Evolutionary conservation across 352 stramenopile genomes (phyloP), one percentile per base, ranked within the genome.

Genomic region (Phytopythium kandeliae): DNA sequence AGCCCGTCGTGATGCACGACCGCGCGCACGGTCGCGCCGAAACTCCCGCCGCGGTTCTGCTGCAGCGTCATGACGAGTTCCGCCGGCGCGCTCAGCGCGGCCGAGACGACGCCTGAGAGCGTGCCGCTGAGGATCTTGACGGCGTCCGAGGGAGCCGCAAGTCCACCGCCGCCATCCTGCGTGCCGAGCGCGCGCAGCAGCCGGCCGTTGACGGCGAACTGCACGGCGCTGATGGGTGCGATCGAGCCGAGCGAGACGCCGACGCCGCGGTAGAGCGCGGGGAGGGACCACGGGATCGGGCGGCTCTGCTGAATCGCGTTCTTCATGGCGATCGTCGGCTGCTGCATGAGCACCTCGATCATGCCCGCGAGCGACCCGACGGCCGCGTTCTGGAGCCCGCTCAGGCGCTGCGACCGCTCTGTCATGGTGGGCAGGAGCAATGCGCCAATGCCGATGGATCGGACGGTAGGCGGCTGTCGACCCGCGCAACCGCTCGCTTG

Each of bases 61-160:
- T 94, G 83, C 48, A 91, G 70, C 49, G 83, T 94, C 83, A 94
- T 94, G 46, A 90, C 72, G 28, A 94, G 71, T 60, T 94, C 83
- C 15, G 78, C 83, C 0, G 83, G 69, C 0, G 78, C 84, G 36
- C 78, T 86, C 12, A 94, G 60, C 38, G 71, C 49, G 31, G 83
- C 73, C 12, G 83, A 92, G 19, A 65, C 70, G 24, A 81, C 54
- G 31, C 83, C 83, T 2, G 80, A 81, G 43, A 86, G 47, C 11
- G 74, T 75, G 12, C 71, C 83, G n/a, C 74, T 76, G 10, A 74
- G 51, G 37, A 93, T 66, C 60, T 88, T 86, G 42, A 71, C 58
- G 38, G 57, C 37, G 54, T 86, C 78, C 0, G 78, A 85, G 13
- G 48, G 48, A 2, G 57, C 37, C 15, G 36, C 17, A 15, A n/a